Evolutionary conservation across 768 basidiomycete genomes (phyloP).

Genomic region (Symmetrospora coprosmae): DNA sequence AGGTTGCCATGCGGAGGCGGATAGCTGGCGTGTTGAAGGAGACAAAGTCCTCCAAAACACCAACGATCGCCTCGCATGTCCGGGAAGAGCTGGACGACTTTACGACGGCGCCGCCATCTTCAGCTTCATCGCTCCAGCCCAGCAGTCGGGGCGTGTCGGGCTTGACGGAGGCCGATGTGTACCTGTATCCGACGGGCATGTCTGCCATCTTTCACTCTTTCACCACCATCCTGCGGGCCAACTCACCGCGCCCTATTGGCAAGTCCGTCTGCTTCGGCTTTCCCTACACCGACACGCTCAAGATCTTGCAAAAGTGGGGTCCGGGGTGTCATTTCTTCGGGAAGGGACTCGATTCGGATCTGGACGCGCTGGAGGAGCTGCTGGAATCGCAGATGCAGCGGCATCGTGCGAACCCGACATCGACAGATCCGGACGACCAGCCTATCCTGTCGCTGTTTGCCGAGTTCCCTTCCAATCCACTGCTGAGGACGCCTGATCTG

Average conservation of each 20-base stretch:
- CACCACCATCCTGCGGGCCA: slow-evolving; percentile 47
- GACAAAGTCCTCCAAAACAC: no score
- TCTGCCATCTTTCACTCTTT: slow-evolving; percentile 86
- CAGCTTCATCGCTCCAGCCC: slow-evolving; percentile 41
- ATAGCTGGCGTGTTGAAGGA: slow-evolving; percentile 57
- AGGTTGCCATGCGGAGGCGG: slow-evolving; percentile 68
- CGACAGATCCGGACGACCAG: slow-evolving; percentile 41
- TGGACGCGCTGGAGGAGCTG: slow-evolving; percentile 55
- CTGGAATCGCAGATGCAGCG: slow-evolving; percentile 38
- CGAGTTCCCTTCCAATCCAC: slow-evolving; percentile 90
- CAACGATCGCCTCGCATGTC: neutral
- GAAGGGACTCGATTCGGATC: slow-evolving; percentile 57
- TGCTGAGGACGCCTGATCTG: slow-evolving; percentile 71
- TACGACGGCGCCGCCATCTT: slow-evolving; percentile 25
- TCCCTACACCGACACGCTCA: slow-evolving; percentile 87
- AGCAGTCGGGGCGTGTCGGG: slow-evolving; percentile 55
- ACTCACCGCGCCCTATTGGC: slow-evolving; percentile 36
- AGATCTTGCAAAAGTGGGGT: slow-evolving; percentile 89
- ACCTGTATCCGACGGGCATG: slow-evolving; percentile 78
- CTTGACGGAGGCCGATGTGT: slow-evolving; percentile 75
- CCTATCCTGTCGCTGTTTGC: slow-evolving; percentile 70
- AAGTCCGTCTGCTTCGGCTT: slow-evolving; percentile 95
- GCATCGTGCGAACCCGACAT: neutral
- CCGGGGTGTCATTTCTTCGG: slow-evolving; percentile 83
- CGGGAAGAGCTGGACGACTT: neutral